phyloP scores from a whole-genome alignment of 2,329 filamentous ascomycete species.

The Trichoderma sp. region DNA sequence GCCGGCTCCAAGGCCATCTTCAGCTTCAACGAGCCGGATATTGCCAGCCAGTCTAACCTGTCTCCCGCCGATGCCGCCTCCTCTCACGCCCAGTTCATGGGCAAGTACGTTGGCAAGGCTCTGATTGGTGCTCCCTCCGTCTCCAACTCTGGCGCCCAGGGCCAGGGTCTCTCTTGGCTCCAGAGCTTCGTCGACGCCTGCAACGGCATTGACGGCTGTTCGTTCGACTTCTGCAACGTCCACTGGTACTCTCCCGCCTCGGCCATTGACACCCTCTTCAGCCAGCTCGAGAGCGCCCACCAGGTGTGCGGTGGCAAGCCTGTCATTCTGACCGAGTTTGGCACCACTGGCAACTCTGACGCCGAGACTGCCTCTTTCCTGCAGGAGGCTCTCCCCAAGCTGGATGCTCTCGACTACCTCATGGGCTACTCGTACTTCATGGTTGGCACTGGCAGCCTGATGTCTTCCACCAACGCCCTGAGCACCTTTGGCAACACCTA shows the following conservation, averaged over 20 bases:
- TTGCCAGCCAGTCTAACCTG: conserved; percentile 61
- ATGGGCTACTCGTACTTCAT: conserved; percentile 62
- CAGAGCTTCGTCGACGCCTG: conserved; percentile 56
- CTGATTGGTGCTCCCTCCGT: conserved; percentile 62
- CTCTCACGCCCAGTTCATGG: conserved; percentile 57
- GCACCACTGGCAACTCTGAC: conserved; percentile 48
- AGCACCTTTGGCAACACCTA: conserved; percentile 55
- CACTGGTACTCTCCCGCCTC: conserved; percentile 64
- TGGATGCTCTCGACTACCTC: conserved; percentile 55
- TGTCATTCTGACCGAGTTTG: conserved; percentile 69
- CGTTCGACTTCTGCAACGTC: conserved; percentile 61
- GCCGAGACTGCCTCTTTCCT: conserved; percentile 54
- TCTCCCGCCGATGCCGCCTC: conserved; percentile 54
- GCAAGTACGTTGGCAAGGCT: conserved; percentile 56
- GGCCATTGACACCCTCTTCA: conserved; percentile 55
- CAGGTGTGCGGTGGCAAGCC: conserved; percentile 51
- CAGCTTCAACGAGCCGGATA: conserved; percentile 74
- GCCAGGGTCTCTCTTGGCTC: conserved; percentile 61
- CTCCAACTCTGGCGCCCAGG: conserved; percentile 57
- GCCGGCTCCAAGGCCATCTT: conserved; percentile 60
- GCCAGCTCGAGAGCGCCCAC: conserved; percentile 54
- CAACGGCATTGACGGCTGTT: conserved; percentile 47
- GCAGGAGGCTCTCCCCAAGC: conserved; percentile 48
- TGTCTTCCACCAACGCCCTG: conserved; percentile 45
- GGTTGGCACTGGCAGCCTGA: conserved; percentile 48